Percentiles rank a stretch among this genome's conserved stretches.
phyloP scores from a whole-genome alignment of 306 rosid genomes.

The Biancaea sappan region DNA sequence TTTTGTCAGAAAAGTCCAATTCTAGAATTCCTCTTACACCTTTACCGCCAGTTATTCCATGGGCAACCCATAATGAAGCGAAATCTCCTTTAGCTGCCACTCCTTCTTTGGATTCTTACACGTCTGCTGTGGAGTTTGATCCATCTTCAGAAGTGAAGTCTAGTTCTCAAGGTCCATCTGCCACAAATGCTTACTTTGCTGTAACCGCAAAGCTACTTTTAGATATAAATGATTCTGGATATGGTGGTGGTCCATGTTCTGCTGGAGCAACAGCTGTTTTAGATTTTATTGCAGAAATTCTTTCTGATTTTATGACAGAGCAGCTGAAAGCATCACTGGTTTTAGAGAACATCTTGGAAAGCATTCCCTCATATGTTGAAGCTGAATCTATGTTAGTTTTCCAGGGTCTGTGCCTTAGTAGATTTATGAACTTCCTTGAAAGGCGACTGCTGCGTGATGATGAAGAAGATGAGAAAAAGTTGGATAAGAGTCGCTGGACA shows the following conservation, averaged over 20 bases:
- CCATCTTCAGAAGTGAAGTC: conserved; percentile 69
- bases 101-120: conserved; percentile 72
- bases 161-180: conserved; percentile 63
- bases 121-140: conserved; percentile 61
- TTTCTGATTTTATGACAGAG: conserved; percentile 89
- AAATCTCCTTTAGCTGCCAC: conserved; percentile 62
- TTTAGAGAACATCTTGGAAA: conserved; percentile 90
- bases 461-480: conserved; percentile 92
- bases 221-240: conserved; percentile 91
- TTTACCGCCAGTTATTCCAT: conserved; percentile 70
- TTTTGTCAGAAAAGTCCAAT: conserved; percentile 80
- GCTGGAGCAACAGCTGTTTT: conserved; percentile 96
- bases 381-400: conserved; percentile 81
- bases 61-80: conserved; percentile 60
- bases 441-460: conserved; percentile 97
- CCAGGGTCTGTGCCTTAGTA: conserved; percentile 93
- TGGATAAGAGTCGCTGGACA: conserved; percentile 97
- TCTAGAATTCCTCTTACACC: conserved; percentile 57
- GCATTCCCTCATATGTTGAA: conserved; percentile 77
- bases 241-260: conserved; percentile 99
- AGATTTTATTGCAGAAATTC: conserved; percentile 97
- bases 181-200: conserved; percentile 60
- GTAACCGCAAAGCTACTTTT: conserved; percentile 79
- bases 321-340: conserved; percentile 80
- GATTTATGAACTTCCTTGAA: conserved; percentile 96